phyloP scores from a whole-genome alignment of 257 asterid species.

The Solanum pinnatisectum region DNA sequence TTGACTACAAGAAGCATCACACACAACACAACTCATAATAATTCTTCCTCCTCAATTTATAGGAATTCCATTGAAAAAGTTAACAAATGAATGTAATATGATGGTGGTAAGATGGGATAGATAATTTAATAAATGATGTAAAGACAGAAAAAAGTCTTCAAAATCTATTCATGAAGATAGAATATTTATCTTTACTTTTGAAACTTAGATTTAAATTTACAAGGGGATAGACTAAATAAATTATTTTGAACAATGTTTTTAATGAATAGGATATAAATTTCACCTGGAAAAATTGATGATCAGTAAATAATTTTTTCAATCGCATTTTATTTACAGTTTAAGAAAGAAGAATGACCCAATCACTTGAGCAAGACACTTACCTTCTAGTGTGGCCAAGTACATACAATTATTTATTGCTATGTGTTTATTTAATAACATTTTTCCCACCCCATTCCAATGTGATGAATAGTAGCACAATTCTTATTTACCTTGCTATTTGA shows the following conservation, averaged over 20 bases:
- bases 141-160: not conserved
- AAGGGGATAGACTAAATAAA: not conserved
- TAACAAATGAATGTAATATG: not conserved
- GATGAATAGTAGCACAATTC: not conserved
- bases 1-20: not conserved
- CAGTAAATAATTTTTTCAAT: too few relatives aligned
- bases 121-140: not conserved
- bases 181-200: not conserved
- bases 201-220: not conserved
- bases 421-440: not conserved
- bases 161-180: not conserved
- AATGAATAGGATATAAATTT: not conserved
- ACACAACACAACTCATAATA: not conserved
- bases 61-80: not conserved
- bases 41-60: not conserved
- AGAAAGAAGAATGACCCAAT: not conserved
- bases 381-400: not conserved
- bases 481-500: not conserved
- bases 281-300: rapidly evolving
- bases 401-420: not conserved
- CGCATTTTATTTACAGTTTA: too few relatives aligned
- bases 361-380: not conserved
- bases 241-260: not conserved
- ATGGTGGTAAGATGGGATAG: not conserved
- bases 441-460: not conserved